Base-by-base conservation (phyloP, 257 asterid species). In the Nicotiana tabacum region DNA sequence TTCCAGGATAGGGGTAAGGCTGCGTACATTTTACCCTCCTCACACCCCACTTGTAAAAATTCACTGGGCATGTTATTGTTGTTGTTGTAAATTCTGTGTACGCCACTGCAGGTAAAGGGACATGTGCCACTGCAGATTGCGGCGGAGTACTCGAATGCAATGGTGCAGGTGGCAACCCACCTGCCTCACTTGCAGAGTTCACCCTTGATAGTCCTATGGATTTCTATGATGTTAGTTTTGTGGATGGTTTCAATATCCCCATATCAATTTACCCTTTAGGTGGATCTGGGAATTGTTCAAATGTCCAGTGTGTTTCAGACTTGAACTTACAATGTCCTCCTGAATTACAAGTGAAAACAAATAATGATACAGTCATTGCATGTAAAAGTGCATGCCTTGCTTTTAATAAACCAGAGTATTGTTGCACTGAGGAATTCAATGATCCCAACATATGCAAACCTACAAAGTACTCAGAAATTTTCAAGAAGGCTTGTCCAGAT, bases 151-250 rank as follows among this genome's bases (percentile, higher is more conserved):
- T 90, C 12, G 79, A 87, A 60, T 92, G 97, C 81, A 72, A 77
- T 0, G 93, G 95, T 39, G 76, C 68, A 1, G 94, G 93, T 0
- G 98, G 97, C 4, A 56, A 15, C 9, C 95, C 98, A 2, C 98
- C 97, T 9, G 95, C 79, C 53, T 86, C 96, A 10, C 85, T 94
- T 53, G 94, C 92, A 6, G 98, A 94, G 85, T 90, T 94, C 90
- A 90, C 97, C 4, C 55, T 94, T 6, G 91, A 87, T 68, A 84
- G 90, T 87, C 91, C 91, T 0, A 8, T 30, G 57, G 93, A 90
- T 74, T 93, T 88, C 76, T 93, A 93, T n/a, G 97, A 93, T 51
- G 92, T 92, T 51, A 93, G 96, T 87, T 86, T 85, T 3, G 92
- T 91, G 2, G 94, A 89, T 66, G 97, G 93, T 30, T 88, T 83